Evolutionary conservation across 208 protist species (phyloP).

Genomic region (Leishmania braziliensis): DNA sequence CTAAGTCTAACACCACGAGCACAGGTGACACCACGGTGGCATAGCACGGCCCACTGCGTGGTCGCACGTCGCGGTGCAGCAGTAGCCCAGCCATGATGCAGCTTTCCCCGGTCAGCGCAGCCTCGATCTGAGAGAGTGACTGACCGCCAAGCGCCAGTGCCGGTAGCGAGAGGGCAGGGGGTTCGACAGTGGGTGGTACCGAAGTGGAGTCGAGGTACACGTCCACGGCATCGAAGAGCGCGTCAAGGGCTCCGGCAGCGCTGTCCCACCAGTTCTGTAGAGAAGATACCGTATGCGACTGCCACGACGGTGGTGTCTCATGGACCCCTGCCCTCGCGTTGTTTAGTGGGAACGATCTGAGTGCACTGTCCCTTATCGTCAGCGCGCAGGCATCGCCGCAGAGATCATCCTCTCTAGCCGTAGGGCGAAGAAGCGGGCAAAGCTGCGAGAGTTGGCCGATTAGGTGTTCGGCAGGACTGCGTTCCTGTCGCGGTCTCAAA

Average conservation of each 20-base stretch:
- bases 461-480: neutral
- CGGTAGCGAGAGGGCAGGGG: neutral
- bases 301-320: neutral
- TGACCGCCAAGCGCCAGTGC: neutral
- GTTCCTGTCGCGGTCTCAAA: too few species aligned
- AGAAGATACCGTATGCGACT: neutral
- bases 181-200: neutral
- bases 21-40: conserved; percentile 30
- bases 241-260: conserved; percentile 8
- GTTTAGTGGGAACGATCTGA: neutral
- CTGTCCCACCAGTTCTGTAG: conserved; percentile 5
- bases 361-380: neutral
- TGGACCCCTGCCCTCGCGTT: neutral
- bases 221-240: conserved; percentile 12
- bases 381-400: neutral
- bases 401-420: neutral
- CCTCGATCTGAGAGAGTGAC: conserved; percentile 3
- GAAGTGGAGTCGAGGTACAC: neutral
- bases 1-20: conserved; percentile 49
- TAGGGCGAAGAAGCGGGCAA: conserved; percentile 1
- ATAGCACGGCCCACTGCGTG: conserved; percentile 28
- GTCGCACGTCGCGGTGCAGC: conserved; percentile 17
- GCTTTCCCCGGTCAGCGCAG: conserved; percentile 4
- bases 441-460: conserved; percentile 2
- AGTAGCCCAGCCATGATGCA: conserved; percentile 33